Conservation (phyloP, 1,284 basidiomycete genomes). For the Ustilago cynodontis region DNA sequence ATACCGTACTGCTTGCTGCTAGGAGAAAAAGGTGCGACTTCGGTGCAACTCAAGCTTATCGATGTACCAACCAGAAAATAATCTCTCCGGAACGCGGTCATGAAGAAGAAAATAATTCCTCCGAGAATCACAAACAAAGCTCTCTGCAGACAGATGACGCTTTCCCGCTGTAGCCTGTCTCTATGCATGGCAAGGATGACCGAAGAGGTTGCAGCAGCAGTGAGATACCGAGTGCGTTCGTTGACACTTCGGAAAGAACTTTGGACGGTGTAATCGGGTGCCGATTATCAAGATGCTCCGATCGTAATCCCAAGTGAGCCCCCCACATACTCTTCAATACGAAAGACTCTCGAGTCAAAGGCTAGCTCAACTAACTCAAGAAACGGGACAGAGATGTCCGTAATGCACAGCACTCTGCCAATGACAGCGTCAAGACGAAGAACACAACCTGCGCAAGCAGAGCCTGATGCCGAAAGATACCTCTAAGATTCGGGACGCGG, state of each 20-base stretch:
- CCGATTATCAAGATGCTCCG: not conserved
- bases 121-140: conserved; percentile 18
- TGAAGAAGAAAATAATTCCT: conserved; percentile 18
- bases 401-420: too few species aligned
- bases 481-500: conserved; percentile 10
- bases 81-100: conserved; percentile 27
- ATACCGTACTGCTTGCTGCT: not conserved
- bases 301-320: not conserved
- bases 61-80: conserved; percentile 14
- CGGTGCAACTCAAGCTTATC: conserved; percentile 38
- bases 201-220: not conserved
- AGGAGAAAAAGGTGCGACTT: conserved; percentile 21
- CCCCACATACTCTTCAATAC: too few species aligned
- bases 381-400: too few species aligned
- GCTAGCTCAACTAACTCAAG: too few species aligned
- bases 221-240: not conserved
- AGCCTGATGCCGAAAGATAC: not conserved
- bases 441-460: not conserved
- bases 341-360: too few species aligned
- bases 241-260: not conserved
- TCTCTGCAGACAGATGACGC: conserved; percentile 5
- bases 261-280: not conserved
- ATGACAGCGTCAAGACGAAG: too few species aligned
- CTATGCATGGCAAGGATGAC: not conserved
- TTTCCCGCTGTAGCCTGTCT: not conserved